Evolutionary conservation across 371 early-diverging fungal species (phyloP).

Genomic region (Gilbertella persicaria): DNA sequence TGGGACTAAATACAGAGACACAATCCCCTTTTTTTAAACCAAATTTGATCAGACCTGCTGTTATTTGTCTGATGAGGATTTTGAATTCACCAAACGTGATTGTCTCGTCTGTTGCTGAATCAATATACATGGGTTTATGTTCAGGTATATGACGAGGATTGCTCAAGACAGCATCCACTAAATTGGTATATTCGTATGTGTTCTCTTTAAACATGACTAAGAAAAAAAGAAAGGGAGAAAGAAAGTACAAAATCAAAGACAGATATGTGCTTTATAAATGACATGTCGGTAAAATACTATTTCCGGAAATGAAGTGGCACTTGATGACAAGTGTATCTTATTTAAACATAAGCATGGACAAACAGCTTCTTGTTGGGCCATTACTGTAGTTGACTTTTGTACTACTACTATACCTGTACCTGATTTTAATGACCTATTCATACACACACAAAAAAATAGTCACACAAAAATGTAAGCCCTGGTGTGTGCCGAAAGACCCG

Average conservation of each 20-base stretch:
- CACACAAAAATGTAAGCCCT: no score
- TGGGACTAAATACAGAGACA: constrained; percentile 6
- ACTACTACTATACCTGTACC: no score
- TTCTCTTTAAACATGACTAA: constrained; percentile 3
- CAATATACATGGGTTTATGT: constrained; percentile 8
- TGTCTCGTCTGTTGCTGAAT: constrained; percentile 8
- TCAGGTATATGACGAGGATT: constrained; percentile 3
- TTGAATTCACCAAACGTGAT: constrained; percentile 7
- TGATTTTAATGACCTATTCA: no score
- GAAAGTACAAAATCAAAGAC: background rate
- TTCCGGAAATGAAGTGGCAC: no score
- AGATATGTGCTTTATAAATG: no score
- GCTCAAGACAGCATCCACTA: constrained; percentile 12
- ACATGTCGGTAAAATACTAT: no score
- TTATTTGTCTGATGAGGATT: constrained; percentile 1
- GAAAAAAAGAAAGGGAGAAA: background rate
- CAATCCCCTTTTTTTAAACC: constrained; percentile 10
- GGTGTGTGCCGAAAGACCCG: no score
- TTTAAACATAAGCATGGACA: no score
- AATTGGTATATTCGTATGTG: constrained; percentile 7
- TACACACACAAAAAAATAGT: no score
- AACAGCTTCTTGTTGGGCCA: no score
- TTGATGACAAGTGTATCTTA: no score
- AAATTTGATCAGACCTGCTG: constrained; percentile 1
- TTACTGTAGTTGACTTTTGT: no score